Percentiles rank a stretch among this genome's conserved stretches.
phyloP scores from a whole-genome alignment of 768 basidiomycete species.

The button mushroom (Agaricus bisporus) region DNA sequence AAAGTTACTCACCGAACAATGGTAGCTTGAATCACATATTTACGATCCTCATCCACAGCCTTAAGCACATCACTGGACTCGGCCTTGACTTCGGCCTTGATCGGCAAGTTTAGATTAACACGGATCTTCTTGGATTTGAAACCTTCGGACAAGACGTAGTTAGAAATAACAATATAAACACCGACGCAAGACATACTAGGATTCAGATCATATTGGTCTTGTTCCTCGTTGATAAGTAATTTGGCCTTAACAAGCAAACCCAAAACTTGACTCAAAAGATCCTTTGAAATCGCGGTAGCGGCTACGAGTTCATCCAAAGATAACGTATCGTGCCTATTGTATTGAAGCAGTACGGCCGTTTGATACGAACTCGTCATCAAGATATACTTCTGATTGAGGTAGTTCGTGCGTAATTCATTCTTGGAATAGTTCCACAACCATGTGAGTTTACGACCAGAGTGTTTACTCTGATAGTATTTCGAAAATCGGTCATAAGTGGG shows the following conservation, averaged over 20 bases:
- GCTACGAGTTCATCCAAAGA: constrained; percentile 72
- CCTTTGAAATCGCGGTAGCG: constrained; percentile 78
- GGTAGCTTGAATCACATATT: constrained; percentile 92
- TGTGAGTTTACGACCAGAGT: constrained; percentile 91
- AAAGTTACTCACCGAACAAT: constrained; percentile 61
- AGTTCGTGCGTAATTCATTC: constrained; percentile 94
- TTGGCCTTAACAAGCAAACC: constrained; percentile 81
- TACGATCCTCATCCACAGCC: constrained; percentile 94
- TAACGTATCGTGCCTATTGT: constrained; percentile 88
- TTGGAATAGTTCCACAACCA: constrained; percentile 99
- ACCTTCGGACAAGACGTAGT: constrained; percentile 31
- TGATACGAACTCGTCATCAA: constrained; percentile 96
- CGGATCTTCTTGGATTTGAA: constrained; percentile 95
- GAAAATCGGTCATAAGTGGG: constrained; percentile 90
- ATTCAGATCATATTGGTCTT: constrained; percentile 89
- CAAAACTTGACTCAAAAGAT: constrained; percentile 67
- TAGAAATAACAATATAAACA: not conserved
- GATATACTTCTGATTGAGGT: constrained; percentile 93
- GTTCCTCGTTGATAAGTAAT: constrained; percentile 83
- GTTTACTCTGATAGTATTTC: constrained; percentile 92
- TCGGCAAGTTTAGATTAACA: constrained; percentile 84
- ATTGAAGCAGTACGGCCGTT: constrained; percentile 93
- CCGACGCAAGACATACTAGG: constrained; percentile 37
- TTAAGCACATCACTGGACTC: constrained; percentile 87
- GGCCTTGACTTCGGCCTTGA: constrained; percentile 92